Conservation (phyloP, 805 yeast species). For the Candida vaughaniae region DNA sequence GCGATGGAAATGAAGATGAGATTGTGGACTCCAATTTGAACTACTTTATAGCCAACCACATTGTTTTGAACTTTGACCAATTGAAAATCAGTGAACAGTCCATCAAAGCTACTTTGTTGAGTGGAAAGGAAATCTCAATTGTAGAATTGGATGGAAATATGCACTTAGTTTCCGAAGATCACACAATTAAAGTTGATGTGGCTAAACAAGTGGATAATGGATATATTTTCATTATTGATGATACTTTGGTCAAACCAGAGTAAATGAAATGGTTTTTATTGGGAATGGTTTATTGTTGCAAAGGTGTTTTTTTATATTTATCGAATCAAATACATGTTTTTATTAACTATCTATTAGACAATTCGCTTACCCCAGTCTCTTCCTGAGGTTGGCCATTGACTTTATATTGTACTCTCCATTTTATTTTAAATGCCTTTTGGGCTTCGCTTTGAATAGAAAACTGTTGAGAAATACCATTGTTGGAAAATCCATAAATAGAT, state of each 20-base stretch:
- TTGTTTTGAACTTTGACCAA: slow-evolving; percentile 35
- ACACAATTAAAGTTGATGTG: slow-evolving; percentile 20
- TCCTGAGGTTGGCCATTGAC: slow-evolving; percentile 48
- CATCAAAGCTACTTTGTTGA: slow-evolving; percentile 10
- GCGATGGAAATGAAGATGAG: slow-evolving; percentile 47
- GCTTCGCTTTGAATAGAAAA: slow-evolving; percentile 37
- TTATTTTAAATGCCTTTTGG: slow-evolving; percentile 53
- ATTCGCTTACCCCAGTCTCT: slow-evolving; percentile 54
- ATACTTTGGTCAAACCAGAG: slow-evolving; percentile 28
- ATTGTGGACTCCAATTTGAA: slow-evolving; percentile 51
- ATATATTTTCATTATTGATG: slow-evolving; percentile 35
- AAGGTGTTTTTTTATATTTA: too few species aligned
- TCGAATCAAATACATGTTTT: too few species aligned
- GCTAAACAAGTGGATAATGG: slow-evolving; percentile 40
- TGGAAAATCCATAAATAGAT: slow-evolving; percentile 45
- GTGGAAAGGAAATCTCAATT: slow-evolving; percentile 19
- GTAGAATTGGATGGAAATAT: slow-evolving; percentile 6
- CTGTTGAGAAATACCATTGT: slow-evolving; percentile 54
- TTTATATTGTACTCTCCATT: slow-evolving; percentile 67
- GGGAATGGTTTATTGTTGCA: too few species aligned
- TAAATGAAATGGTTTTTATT: too few species aligned
- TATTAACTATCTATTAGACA: too few species aligned
- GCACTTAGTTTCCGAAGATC: slow-evolving; percentile 3
- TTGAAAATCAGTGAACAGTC: slow-evolving; percentile 13
- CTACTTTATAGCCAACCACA: slow-evolving; percentile 62